Evolutionary conservation across 768 basidiomycete genomes (phyloP).

Genomic region (Fistulinella prunicolor): DNA sequence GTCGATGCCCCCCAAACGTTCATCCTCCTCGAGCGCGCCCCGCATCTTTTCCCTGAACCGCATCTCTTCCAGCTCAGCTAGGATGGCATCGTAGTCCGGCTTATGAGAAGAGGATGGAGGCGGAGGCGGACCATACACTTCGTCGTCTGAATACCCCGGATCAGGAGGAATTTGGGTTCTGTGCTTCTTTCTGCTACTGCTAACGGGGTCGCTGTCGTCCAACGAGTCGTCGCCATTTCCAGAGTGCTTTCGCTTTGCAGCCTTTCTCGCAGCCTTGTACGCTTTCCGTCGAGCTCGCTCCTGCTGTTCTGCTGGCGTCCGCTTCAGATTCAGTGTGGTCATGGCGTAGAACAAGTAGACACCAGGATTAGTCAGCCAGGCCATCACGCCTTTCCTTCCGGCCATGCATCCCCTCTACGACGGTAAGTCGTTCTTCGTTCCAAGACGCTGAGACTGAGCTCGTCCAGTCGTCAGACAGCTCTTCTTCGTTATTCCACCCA

Average conservation of each 20-base stretch:
- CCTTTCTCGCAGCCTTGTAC: conserved; percentile 52
- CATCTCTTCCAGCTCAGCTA: conserved; percentile 58
- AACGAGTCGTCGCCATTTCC: too few species aligned
- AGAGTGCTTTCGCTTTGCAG: conserved; percentile 33
- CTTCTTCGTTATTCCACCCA: conserved; percentile 41
- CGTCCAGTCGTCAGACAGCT: conserved; percentile 40
- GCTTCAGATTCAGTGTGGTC: conserved; percentile 60
- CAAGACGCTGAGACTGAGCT: too few species aligned
- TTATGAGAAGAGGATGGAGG: conserved; percentile 28
- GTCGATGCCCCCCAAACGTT: conserved; percentile 61
- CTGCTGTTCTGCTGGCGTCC: conserved; percentile 58
- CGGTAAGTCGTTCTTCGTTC: conserved; percentile 11
- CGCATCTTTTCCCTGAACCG: conserved; percentile 72
- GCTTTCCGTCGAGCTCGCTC: conserved; percentile 39
- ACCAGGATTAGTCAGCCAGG: conserved; percentile 11
- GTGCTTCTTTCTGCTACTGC: too few species aligned
- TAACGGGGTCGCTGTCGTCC: too few species aligned
- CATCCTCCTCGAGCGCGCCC: conserved; percentile 70
- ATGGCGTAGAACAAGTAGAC: conserved; percentile 8
- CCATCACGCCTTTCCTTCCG: neutral
- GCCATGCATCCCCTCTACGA: conserved; percentile 26
- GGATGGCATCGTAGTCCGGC: conserved; percentile 46
- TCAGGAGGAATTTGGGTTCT: too few species aligned
- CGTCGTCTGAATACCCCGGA: neutral
- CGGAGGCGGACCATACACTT: conserved; percentile 24